phyloP scores from a whole-genome alignment of 805 yeast genomes.

The Priceomyces fermenticarens region DNA sequence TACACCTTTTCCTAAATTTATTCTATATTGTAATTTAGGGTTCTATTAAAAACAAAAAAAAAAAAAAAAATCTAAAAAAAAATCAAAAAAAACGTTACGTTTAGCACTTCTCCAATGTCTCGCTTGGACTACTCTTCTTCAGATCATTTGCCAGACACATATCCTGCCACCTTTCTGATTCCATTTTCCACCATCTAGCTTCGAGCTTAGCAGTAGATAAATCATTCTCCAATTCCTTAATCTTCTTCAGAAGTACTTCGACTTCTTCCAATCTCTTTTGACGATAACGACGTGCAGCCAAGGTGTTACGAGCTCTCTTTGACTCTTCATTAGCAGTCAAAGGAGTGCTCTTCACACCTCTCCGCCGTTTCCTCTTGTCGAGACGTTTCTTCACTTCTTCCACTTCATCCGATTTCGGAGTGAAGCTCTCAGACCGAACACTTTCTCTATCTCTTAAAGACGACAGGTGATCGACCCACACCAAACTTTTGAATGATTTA shows the following conservation, averaged over 20 bases:
- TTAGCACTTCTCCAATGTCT: no score
- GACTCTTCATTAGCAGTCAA: not conserved
- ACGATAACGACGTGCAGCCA: constrained; percentile 9
- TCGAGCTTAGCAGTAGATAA: constrained; percentile 7
- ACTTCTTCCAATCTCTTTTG: constrained; percentile 7
- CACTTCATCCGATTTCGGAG: constrained; percentile 1
- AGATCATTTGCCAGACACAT: constrained; percentile 2
- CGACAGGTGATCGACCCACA: no score
- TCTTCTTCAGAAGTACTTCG: constrained; percentile 6
- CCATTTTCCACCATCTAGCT: constrained; percentile 9
- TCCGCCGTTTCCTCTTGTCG: constrained; percentile 6
- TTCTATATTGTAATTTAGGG: not conserved
- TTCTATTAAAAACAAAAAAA: not conserved
- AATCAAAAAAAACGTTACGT: not conserved
- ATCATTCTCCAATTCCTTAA: constrained; percentile 7
- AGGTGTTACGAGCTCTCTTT: constrained; percentile 7
- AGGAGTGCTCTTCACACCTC: not conserved
- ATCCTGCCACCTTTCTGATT: constrained; percentile 7
- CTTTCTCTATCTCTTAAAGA: no score
- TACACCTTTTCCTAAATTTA: no score
- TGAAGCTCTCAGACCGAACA: no score
- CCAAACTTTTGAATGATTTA: no score
- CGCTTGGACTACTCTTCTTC: not conserved
- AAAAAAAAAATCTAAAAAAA: not conserved
- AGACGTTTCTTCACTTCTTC: constrained; percentile 4